Evolutionary conservation across 768 basidiomycete species (phyloP).

Genomic region (Leccinum sublutescens): DNA sequence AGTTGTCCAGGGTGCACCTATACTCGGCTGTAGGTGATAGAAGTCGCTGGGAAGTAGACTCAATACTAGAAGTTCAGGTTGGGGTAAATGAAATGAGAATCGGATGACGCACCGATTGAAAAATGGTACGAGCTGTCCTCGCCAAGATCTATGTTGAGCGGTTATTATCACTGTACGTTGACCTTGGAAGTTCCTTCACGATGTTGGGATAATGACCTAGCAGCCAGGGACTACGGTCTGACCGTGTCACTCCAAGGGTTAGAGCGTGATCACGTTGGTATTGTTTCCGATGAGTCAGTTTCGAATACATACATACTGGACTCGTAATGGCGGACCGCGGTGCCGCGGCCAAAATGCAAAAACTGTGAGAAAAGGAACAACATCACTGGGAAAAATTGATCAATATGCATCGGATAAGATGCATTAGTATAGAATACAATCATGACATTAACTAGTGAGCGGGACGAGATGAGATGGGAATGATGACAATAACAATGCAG

Average conservation of each 20-base stretch:
- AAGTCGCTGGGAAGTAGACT: neutral
- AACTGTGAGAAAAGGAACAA: neutral
- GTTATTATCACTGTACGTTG: neutral
- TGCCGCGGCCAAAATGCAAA: neutral
- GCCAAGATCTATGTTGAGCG: neutral
- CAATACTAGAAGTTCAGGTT: neutral
- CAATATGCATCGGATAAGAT: neutral
- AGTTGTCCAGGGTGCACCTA: neutral
- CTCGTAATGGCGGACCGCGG: neutral
- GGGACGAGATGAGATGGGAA: neutral
- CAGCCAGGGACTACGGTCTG: neutral
- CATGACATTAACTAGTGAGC: neutral
- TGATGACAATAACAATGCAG: neutral
- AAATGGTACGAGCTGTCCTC: neutral
- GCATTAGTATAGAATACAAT: neutral
- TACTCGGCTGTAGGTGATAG: neutral
- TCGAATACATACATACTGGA: neutral
- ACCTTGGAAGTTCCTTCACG: neutral
- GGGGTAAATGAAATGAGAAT: neutral
- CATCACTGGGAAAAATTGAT: neutral
- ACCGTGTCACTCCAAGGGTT: neutral
- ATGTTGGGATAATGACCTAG: neutral
- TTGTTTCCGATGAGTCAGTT: neutral
- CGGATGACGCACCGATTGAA: neutral
- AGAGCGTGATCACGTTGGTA: neutral